Evolutionary conservation across 1,284 basidiomycete species (phyloP).

Genomic region (Rugosomyces carneus): DNA sequence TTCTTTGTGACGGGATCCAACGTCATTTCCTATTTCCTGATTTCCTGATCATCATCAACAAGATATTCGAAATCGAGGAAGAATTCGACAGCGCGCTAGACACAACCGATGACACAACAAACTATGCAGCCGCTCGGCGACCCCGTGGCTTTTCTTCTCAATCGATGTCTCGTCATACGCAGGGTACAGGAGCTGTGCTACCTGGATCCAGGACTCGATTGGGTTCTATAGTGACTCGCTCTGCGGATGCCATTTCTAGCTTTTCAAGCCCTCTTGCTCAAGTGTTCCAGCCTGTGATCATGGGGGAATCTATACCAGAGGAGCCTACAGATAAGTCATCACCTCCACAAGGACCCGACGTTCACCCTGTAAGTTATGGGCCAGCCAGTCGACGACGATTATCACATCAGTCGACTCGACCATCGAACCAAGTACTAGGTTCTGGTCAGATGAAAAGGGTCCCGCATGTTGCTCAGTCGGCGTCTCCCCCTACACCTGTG

Average conservation of each 20-base stretch:
- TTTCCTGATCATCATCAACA: background rate
- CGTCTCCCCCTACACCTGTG: slow-evolving; percentile 3
- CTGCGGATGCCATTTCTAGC: slow-evolving; percentile 34
- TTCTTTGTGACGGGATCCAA: background rate
- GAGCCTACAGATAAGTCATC: slow-evolving; percentile 19
- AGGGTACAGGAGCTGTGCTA: background rate
- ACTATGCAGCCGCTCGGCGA: slow-evolving; percentile 21
- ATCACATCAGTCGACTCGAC: slow-evolving; percentile 26
- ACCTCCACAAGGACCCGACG: slow-evolving; percentile 14
- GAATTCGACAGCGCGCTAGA: slow-evolving; percentile 60
- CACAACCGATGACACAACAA: slow-evolving; percentile 29
- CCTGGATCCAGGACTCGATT: slow-evolving; percentile 11
- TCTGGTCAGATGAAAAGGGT: slow-evolving; percentile 19
- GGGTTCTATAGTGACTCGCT: slow-evolving; percentile 38
- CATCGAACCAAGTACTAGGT: slow-evolving; percentile 7
- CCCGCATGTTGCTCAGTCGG: slow-evolving; percentile 14
- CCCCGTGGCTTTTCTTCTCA: slow-evolving; percentile 20
- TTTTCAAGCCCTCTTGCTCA: slow-evolving; percentile 64
- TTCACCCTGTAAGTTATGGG: slow-evolving; percentile 45
- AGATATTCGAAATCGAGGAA: slow-evolving; percentile 83
- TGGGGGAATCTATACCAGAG: slow-evolving; percentile 42
- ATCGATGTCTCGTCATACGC: slow-evolving; percentile 11
- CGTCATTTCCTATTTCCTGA: background rate
- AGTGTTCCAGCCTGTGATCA: slow-evolving; percentile 59
- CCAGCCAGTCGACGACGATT: slow-evolving; percentile 52